A percentile compares a stretch with the other conserved stretches of the same genome.
Evolutionary conservation across 148 eudicot genomes (phyloP).

Genomic region (Heliamphora exappendiculata): DNA sequence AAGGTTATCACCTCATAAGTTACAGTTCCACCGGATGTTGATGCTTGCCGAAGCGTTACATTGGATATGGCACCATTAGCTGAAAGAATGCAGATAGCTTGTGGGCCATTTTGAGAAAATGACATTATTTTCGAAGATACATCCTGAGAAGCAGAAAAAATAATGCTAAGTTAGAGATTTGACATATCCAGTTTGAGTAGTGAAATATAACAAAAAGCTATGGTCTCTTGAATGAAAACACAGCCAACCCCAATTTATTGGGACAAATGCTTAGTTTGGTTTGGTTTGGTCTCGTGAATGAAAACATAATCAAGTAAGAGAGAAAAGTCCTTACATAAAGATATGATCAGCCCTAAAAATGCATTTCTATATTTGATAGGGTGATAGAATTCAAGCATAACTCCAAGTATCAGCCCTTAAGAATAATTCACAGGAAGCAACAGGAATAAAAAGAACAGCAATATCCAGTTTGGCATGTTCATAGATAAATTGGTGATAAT

Average conservation of each 20-base stretch:
- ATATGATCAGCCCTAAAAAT: not conserved
- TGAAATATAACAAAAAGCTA: not conserved
- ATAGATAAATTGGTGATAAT: not conserved
- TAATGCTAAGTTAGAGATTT: not conserved
- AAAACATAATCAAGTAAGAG: not conserved
- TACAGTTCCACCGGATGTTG: conserved; percentile 26
- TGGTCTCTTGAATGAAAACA: not conserved
- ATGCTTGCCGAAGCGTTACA: conserved; percentile 25
- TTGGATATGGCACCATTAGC: conserved; percentile 25
- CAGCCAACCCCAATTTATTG: too few relatives aligned
- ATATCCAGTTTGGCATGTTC: not conserved
- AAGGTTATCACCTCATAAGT: conserved; percentile 22
- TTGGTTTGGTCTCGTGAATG: too few relatives aligned
- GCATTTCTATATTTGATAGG: not conserved
- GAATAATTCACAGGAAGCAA: not conserved
- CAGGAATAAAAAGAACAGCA: not conserved
- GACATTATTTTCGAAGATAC: conserved; percentile 25
- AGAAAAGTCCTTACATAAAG: not conserved
- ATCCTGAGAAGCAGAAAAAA: conserved; percentile 16
- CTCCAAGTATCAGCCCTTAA: not conserved
- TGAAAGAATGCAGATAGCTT: conserved; percentile 18
- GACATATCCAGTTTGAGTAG: not conserved
- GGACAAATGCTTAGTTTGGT: too few relatives aligned
- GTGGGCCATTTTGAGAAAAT: conserved; percentile 18
- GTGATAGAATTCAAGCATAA: not conserved